A percentile compares a stretch with the other conserved stretches of the same genome.
These are phyloP conservation scores for Cicer cuneatum DNA, from an alignment of 306 rosid genomes.

Conservation along the genomic window DNA sequence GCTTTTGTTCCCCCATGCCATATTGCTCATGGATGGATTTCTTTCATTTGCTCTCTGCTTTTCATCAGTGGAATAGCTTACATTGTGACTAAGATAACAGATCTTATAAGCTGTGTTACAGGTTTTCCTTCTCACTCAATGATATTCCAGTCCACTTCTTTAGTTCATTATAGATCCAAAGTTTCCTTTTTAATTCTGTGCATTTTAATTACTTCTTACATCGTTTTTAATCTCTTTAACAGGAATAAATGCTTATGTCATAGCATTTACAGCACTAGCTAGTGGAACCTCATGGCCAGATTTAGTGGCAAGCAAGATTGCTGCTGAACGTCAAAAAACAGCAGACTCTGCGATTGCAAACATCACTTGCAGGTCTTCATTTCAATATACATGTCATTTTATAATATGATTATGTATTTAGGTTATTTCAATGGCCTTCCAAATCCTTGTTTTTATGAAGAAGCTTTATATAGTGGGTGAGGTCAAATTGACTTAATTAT, in stretches of 20 bases:
- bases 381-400: conserved; percentile 36
- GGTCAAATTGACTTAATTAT: conserved; percentile 18
- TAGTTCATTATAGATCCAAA: conserved; percentile 27
- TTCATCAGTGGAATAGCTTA: conserved; percentile 94
- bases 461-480: conserved; percentile 26
- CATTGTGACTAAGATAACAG: conserved; percentile 81
- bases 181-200: conserved; percentile 28
- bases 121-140: conserved; percentile 58
- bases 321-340: conserved; percentile 91
- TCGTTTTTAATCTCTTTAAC: conserved; percentile 32
- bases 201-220: conserved; percentile 16
- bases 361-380: conserved; percentile 92
- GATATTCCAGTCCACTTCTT: conserved; percentile 37
- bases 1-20: conserved; percentile 88
- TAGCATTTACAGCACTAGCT: conserved; percentile 94
- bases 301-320: conserved; percentile 97
- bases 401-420: conserved; percentile 5
- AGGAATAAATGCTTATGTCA: conserved; percentile 94
- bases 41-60: conserved; percentile 79
- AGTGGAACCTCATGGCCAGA: conserved; percentile 98
- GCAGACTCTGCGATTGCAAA: conserved; percentile 99
- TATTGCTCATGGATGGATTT: conserved; percentile 93
- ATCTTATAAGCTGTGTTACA: conserved; percentile 93
- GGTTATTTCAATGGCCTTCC: conserved; percentile 28
- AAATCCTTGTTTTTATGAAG: conserved; percentile 24